Evolutionary conservation across 75 land plant species (phyloP), one percentile per base, ranked within the genome.

Genomic region (Picea sitchensis): DNA sequence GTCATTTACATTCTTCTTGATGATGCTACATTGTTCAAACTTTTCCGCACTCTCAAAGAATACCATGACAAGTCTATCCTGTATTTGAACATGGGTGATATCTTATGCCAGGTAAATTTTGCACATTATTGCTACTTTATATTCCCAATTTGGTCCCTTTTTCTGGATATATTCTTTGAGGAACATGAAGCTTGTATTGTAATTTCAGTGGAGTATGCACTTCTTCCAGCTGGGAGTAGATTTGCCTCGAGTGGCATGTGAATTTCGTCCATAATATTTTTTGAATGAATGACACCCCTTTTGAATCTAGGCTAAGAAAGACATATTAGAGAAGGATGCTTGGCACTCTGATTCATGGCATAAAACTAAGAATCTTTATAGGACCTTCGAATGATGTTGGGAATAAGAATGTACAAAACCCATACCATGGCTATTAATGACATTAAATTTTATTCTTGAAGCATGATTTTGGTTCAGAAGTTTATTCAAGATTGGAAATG

Each of bases 341-440:
- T 96, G 94, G 99, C 83, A 92, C 77, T 83, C 93, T 38, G 99
- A 96, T 83, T 17, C 77, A 14, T 96, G 96, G 99, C 96, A 93
- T 87, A 72, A 81, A 21, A 92, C 92, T 14, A 90, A 96, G 74
- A 84, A 86, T 59, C 75, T 96, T 11, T 82, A 90, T 57, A 77
- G 1, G 68, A 93, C 90, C 1, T 94, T 92, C 68, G 82, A 86
- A 77, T 80, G 72, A 76, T 89, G 81, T 73, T 96, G 99, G 99
- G 79, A 84, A 41, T 81, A 92, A 68, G 96, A 96, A 75, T 61
- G 78, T 26, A 77, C 41, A 20, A 89, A 76, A 78, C 84, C 89
- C 15, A 93, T 87, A 78, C 99, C 99, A 54, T 96, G 99, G 99
- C 83, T 96, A 30, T 80, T 96, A 73, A 84, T 90, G 78, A 90